Evolutionary conservation across 345 rosid species (phyloP), one percentile per base, ranked within the genome.

Genomic region (Litchi chinensis): DNA sequence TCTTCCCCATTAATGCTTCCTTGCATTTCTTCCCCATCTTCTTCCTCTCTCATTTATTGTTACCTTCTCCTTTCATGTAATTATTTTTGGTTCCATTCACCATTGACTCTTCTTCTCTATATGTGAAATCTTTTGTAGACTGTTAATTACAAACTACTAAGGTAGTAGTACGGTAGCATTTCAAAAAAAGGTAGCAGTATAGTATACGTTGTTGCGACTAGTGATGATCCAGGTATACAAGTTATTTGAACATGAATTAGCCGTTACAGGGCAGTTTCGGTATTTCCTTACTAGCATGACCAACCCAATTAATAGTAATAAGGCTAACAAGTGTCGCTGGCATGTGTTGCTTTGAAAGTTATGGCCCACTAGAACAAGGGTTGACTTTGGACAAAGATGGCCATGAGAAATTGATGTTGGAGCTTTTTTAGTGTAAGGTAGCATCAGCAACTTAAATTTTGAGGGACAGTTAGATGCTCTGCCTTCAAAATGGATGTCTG

Each of bases 1-100:
- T 88, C 86, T 83, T 81, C 89, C 83, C 87, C 94, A 88, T 90
- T 86, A 92, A 88, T 90, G 88, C 86, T 75, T 73, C 78, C 7
- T 70, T 68, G 52, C 80, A 48, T 22, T 69, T 21, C 79, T 68
- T 71, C 71, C 60, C 82, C 37, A 32, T 32, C 37, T 32, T 32
- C 37, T 32, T 32, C 37, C 76, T 64, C 71, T 68, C 82, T 76
- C 76, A 77, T 84, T 82, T 73, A 81, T 80, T 82, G 70, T 40
- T 8, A n/a, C 65, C 60, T 22, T 64, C 70, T 8, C 50, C 41
- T 56, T 32, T 74, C 11, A 9, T 6, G 50, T 63, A 4, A 52
- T 65, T 68, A 22, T 50, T 46, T 26, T 24, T 70, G 40, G 66
- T 22, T 18, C 1, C 57, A 50, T 37, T 18, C 41, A 15, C 12